Evolutionary conservation across 2,329 filamentous ascomycete species (phyloP).

Genomic region (Thelonectria blattea): DNA sequence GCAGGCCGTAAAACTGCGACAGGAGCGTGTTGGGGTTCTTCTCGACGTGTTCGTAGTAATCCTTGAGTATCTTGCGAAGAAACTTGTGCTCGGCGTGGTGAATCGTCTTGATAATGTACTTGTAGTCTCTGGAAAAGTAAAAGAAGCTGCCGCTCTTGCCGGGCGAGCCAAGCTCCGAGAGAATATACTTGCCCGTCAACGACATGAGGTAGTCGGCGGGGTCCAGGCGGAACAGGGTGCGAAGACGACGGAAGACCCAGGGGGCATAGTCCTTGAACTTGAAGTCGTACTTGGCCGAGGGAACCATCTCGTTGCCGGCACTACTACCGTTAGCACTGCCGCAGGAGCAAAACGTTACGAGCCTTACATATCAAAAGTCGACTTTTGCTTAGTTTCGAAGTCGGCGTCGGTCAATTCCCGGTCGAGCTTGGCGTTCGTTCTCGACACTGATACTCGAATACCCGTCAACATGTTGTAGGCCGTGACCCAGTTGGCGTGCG

Average conservation of each 20-base stretch:
- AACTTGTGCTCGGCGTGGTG: conserved; percentile 95
- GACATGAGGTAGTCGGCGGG: conserved; percentile 99
- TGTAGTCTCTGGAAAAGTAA: conserved; percentile 99
- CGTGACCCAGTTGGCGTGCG: conserved; percentile 95
- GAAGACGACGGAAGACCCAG: conserved; percentile 95
- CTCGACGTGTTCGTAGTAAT: conserved; percentile 92
- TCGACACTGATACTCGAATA: conserved; percentile 94
- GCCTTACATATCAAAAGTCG: conserved; percentile 94
- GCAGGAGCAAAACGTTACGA: conserved; percentile 29
- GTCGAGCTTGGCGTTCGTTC: conserved; percentile 96
- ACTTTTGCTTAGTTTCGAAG: conserved; percentile 94
- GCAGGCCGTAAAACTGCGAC: conserved; percentile 96
- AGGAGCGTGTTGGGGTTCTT: conserved; percentile 96
- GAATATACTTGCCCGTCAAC: conserved; percentile 96
- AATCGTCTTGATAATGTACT: conserved; percentile 99
- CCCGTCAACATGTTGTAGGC: conserved; percentile 99
- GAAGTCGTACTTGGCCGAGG: conserved; percentile 99
- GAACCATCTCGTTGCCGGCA: conserved; percentile 95
- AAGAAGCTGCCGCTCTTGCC: conserved; percentile 99
- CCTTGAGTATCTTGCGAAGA: conserved; percentile 79
- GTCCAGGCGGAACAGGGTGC: conserved; percentile 86
- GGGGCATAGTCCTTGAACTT: conserved; percentile 99
- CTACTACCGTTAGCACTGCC: conserved; percentile 50
- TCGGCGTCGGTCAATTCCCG: conserved; percentile 87
- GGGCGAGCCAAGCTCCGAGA: conserved; percentile 94